These are phyloP conservation scores for Iris macrosiphon DNA, from an alignment of 106 monocot genomes.

Conservation along the genomic window DNA sequence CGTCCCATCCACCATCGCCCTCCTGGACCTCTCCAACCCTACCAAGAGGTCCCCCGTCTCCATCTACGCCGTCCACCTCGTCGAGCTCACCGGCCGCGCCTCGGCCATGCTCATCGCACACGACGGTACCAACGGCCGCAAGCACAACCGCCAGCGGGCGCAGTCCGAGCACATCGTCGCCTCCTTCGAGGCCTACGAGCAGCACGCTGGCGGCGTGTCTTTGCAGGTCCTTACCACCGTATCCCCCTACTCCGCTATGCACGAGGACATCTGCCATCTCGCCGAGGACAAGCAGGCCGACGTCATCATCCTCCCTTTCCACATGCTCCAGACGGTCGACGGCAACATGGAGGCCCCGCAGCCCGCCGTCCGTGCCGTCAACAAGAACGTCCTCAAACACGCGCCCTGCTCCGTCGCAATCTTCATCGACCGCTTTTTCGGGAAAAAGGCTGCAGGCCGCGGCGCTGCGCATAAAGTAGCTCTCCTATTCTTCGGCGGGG, in stretches of 20 bases:
- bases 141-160: background rate
- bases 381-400: constrained; percentile 35
- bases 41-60: constrained; percentile 34
- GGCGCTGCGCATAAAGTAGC: constrained; percentile 5
- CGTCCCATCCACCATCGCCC: constrained; percentile 20
- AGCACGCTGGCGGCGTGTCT: constrained; percentile 21
- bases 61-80: constrained; percentile 29
- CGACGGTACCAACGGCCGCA: background rate
- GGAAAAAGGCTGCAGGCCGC: background rate
- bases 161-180: constrained; percentile 17
- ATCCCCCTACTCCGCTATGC: constrained; percentile 19
- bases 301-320: constrained; percentile 20
- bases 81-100: constrained; percentile 38
- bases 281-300: constrained; percentile 24
- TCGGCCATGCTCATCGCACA: constrained; percentile 32
- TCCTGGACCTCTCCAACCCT: constrained; percentile 31
- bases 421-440: constrained; percentile 46
- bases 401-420: constrained; percentile 63
- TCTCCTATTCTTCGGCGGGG: constrained; percentile 61
- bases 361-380: constrained; percentile 27
- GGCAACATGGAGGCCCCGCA: constrained; percentile 27
- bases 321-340: constrained; percentile 16
- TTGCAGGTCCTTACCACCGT: constrained; percentile 12
- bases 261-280: constrained; percentile 13
- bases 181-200: constrained; percentile 27